Conservation (phyloP, 2,329 filamentous ascomycete species). For the Blumeriella jaapii region DNA sequence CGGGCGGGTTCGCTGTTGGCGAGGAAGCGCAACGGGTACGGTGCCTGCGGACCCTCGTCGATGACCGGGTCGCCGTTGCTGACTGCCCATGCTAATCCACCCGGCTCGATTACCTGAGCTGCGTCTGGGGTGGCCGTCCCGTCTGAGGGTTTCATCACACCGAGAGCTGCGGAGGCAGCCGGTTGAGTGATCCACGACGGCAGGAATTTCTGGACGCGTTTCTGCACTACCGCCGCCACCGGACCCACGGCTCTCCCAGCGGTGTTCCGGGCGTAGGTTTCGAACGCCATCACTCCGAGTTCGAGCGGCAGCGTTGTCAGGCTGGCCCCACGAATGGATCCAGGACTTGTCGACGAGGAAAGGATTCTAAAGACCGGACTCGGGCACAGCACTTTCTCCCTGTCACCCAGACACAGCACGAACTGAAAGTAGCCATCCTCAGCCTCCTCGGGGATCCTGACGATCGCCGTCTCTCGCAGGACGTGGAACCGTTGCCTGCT, state of each 20-base stretch:
- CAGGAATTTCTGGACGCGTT: slow-evolving; percentile 28
- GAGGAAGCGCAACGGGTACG: slow-evolving; percentile 41
- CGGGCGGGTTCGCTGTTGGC: slow-evolving; percentile 36
- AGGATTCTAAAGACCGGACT: slow-evolving; percentile 60
- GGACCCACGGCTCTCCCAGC: slow-evolving; percentile 36
- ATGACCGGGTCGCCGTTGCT: slow-evolving; percentile 20
- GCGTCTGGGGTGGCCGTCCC: slow-evolving; percentile 8
- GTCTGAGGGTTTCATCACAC: slow-evolving; percentile 20
- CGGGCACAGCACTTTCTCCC: slow-evolving; percentile 48
- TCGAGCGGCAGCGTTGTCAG: slow-evolving; percentile 54
- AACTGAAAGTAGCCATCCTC: slow-evolving; percentile 59
- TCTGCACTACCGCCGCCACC: slow-evolving; percentile 33
- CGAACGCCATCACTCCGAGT: slow-evolving; percentile 46
- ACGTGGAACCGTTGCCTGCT: slow-evolving; percentile 36
- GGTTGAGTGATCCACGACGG: slow-evolving; percentile 23
- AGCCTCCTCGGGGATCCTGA: slow-evolving; percentile 51
- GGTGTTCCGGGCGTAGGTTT: slow-evolving; percentile 27
- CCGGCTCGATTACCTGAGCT: slow-evolving; percentile 31
- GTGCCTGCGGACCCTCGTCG: slow-evolving; percentile 39
- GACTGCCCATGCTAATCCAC: slow-evolving; percentile 29
- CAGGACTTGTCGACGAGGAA: slow-evolving; percentile 49
- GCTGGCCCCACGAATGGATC: slow-evolving; percentile 52
- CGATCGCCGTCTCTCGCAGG: slow-evolving; percentile 49
- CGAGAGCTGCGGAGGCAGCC: slow-evolving; percentile 27
- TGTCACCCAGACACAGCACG: slow-evolving; percentile 44